Conservation (phyloP, 345 rosid species). For the Conringia planisiliqua region DNA sequence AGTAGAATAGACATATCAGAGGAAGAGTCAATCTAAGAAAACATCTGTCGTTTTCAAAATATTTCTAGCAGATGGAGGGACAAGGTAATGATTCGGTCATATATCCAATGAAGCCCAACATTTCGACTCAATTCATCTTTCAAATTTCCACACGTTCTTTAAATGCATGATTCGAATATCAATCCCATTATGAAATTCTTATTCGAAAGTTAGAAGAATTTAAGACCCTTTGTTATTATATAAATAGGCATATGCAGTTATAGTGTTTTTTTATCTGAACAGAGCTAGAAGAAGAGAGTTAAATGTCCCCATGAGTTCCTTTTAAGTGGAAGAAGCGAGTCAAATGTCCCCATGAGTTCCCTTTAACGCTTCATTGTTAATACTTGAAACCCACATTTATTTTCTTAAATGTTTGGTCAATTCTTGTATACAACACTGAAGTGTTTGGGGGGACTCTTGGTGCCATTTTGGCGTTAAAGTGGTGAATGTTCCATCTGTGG, state of each 20-base stretch:
- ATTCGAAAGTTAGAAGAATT: neutral
- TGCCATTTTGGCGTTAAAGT: conserved; percentile 17
- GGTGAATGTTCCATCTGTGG: neutral
- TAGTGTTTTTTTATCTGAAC: neutral
- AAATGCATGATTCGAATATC: neutral
- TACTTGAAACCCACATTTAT: neutral
- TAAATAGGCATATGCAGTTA: neutral
- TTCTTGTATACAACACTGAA: conserved; percentile 28
- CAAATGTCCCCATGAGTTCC: conserved; percentile 35
- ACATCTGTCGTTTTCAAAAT: conserved; percentile 15
- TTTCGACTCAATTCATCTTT: conserved; percentile 29
- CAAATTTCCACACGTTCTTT: conserved; percentile 7
- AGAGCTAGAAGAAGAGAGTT: conserved; percentile 13
- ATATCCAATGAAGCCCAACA: conserved; percentile 1
- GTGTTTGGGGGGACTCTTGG: conserved; percentile 44
- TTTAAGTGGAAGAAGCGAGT: no score
- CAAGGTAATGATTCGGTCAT: conserved; percentile 10
- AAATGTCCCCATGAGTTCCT: conserved; percentile 34
- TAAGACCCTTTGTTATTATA: neutral
- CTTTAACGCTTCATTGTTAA: conserved; percentile 33
- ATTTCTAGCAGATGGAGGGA: neutral
- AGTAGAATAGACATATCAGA: neutral
- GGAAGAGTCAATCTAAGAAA: conserved; percentile 11
- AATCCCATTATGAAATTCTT: conserved; percentile 10
- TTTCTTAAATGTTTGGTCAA: neutral